These are phyloP conservation scores for Hypoxylon crocopeplum DNA, from an alignment of 495 filamentous ascomycete genomes.

Conservation along the genomic window DNA sequence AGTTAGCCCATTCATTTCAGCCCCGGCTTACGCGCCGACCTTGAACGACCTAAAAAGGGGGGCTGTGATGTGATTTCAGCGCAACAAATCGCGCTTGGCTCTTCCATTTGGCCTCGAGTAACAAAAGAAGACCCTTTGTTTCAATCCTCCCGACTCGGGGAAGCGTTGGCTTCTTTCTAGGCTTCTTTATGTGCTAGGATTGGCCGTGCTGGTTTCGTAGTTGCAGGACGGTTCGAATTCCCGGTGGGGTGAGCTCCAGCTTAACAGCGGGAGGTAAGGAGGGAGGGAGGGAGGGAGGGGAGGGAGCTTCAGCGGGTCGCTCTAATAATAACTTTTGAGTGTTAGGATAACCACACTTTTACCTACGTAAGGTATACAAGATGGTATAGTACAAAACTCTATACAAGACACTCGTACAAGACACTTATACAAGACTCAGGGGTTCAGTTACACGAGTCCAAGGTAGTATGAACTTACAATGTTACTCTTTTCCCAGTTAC, in stretches of 20 bases:
- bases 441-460: background rate
- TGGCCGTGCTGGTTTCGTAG: conserved; percentile 24
- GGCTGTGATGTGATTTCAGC: conserved; percentile 4
- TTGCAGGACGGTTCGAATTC: conserved; percentile 9
- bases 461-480: background rate
- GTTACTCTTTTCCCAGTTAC: background rate
- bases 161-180: conserved; percentile 13
- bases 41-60: conserved; percentile 4
- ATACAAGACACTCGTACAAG: too few relatives aligned
- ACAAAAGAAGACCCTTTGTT: conserved; percentile 22
- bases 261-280: too few relatives aligned
- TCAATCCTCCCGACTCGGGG: conserved; percentile 12
- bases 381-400: too few relatives aligned
- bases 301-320: too few relatives aligned
- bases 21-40: conserved; percentile 32
- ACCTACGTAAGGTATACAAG: too few relatives aligned
- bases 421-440: background rate
- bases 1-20: conserved; percentile 24
- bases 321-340: too few relatives aligned
- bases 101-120: background rate
- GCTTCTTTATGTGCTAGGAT: conserved; percentile 11
- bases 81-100: background rate
- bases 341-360: too few relatives aligned
- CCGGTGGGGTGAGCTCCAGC: conserved; percentile 12
- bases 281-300: too few relatives aligned